phyloP scores from a whole-genome alignment of 2,329 filamentous ascomycete genomes.

The Scytalidium lignicola region DNA sequence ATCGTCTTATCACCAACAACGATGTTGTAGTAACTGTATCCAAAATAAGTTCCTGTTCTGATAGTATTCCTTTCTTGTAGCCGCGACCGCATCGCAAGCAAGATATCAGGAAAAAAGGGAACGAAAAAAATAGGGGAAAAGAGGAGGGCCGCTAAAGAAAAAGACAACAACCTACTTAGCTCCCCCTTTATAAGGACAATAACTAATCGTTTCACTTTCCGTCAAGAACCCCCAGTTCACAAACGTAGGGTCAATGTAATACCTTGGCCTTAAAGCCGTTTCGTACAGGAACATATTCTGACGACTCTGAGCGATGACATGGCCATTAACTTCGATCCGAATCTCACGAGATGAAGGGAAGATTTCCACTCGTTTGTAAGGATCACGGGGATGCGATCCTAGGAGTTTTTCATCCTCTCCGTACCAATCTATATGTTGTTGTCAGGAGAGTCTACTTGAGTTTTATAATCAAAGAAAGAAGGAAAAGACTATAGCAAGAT shows the following conservation, averaged over 20 bases:
- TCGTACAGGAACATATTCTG: conserved; percentile 52
- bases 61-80: neutral
- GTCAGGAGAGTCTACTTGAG: too few relatives aligned
- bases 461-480: neutral
- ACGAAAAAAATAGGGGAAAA: neutral
- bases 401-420: conserved; percentile 56
- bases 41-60: neutral
- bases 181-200: conserved; percentile 64
- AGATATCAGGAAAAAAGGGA: neutral
- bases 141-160: neutral
- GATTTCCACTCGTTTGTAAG: conserved; percentile 60
- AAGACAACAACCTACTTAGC: conserved; percentile 43
- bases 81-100: neutral
- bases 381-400: conserved; percentile 58
- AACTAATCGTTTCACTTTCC: conserved; percentile 49
- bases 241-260: conserved; percentile 36
- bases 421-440: conserved; percentile 32
- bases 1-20: conserved; percentile 38
- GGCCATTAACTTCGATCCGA: conserved; percentile 41
- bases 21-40: conserved; percentile 40
- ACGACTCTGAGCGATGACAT: conserved; percentile 39
- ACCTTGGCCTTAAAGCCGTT: conserved; percentile 52
- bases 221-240: conserved; percentile 25
- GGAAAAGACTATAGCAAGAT: neutral
- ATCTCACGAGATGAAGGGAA: conserved; percentile 49